Base-by-base conservation (phyloP, 495 filamentous ascomycete genomes). In the Cudoniella acicularis region DNA sequence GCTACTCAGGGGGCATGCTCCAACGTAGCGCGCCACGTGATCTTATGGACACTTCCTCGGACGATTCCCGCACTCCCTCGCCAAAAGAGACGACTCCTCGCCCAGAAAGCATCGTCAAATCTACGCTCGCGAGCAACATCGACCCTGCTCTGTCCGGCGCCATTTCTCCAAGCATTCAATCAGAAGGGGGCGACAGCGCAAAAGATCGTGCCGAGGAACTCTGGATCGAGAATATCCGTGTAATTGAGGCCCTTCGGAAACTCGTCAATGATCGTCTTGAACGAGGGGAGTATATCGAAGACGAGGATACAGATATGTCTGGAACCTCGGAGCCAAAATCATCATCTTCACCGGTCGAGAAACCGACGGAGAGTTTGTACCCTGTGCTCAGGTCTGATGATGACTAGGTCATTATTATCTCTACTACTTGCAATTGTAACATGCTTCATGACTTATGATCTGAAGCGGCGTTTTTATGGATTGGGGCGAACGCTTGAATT, bases 1-100 rank as follows among this genome's bases (percentile, higher is more conserved):
- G 92, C 27, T 92, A 91, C 73, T 93, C 88, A 21, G 92, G 92
- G 52, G 90, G 92, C 46, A 85, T 90, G 66, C 79, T 98, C 49
- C 92, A 96, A 73, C 87, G 87, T 64, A 21, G 77, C 73, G 46
- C 79, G 30, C 64, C 55, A 49, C 76, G 45, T 24, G 69, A 76
- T 18, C 63, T 74, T 11, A 84, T 85, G 77, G 87, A 85, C 36
- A 78, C 79, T 1, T 79, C 82, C n/a, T 50, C 81, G 49, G 79
- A 83, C 63, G 53, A 67, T 64, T 73, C 75, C 62, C 52, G 70
- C 22, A 79, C 78, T 13, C 76, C 73, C 16, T 66, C 71, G 1
- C 72, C 74, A 49, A 78, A 75, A 54, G 60, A 52, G 22, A 26
- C 60, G n/a, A 62, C 57, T 23, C 55, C 61, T 20, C 61, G 21